Evolutionary conservation across 306 rosid genomes (phyloP), one percentile per base, ranked within the genome.

Genomic region (barrel medic (Medicago truncatula)): DNA sequence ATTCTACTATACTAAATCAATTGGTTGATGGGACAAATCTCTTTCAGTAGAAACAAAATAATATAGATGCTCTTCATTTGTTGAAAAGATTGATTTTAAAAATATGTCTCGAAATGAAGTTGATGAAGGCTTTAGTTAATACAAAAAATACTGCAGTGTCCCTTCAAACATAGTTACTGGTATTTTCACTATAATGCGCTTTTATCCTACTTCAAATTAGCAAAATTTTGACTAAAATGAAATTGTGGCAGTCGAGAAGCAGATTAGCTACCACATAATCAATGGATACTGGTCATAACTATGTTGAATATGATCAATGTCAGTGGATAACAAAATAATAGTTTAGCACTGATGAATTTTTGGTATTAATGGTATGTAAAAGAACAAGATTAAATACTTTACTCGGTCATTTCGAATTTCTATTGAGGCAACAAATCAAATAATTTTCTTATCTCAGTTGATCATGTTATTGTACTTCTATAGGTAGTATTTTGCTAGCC

Each of bases 51-150:
- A 67, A 73, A 58, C 17, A 21, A 25, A 58, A 11, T 17, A 52
- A 43, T 77, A 17, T 77, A 17, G 58, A 70, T 52, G 9, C 67
- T 31, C 83, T 20, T 69, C 58, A 66, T 74, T 63, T 46, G n/a
- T 47, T 41, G 16, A 57, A 67, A 78, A 59, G 18, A 31, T 59
- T 72, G 20, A 46, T 65, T 36, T 82, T 36, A 41, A 60, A 68
- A 61, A 39, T 61, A 39, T 61, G 66, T 5, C 36, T 71, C 40
- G 78, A 73, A 49, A 58, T 56, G 56, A 28, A 59, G 59, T 56
- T 9, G 67, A 38, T 25, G 25, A 49, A 15, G 21, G 68, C 43
- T 59, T 59, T 49, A 25, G 36, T 31, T 31, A 31, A 17, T 36
- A n/a, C 36, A 41, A 16, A 64, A 36, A n/a, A 10, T 20, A 13